Evolutionary conservation across 2,329 filamentous ascomycete species (phyloP).

Genomic region (Clonostachys rhizophaga): DNA sequence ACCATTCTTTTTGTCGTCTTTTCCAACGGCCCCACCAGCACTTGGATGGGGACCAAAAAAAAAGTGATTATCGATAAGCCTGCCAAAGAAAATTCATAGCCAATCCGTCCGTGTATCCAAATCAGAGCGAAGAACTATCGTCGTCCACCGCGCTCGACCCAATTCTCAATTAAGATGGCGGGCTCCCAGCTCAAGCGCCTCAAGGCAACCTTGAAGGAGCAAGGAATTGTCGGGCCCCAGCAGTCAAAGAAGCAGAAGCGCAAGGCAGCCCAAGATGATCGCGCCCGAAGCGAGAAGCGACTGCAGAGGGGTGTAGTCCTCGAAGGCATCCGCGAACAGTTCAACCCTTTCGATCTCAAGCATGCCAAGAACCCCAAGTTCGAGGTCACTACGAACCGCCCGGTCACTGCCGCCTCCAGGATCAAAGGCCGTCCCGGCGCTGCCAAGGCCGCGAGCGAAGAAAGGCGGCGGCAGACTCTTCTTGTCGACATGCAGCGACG

Average conservation of each 20-base stretch:
- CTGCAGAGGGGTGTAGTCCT: conserved; percentile 74
- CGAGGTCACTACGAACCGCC: conserved; percentile 68
- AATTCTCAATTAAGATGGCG: conserved; percentile 57
- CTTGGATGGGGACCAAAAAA: not conserved
- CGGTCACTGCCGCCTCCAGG: conserved; percentile 46
- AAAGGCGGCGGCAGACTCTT: conserved; percentile 78
- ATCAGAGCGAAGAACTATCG: too few relatives aligned
- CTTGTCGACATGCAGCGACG: conserved; percentile 85
- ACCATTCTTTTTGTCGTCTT: not conserved
- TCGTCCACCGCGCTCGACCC: conserved; percentile 2
- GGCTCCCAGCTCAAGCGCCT: conserved; percentile 92
- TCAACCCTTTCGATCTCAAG: conserved; percentile 97
- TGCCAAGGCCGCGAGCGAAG: conserved; percentile 81
- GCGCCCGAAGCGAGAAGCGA: conserved; percentile 65
- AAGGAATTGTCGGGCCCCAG: conserved; percentile 85
- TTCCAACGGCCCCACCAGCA: not conserved
- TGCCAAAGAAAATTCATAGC: conserved; percentile 1
- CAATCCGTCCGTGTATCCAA: too few relatives aligned
- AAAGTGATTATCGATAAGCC: conserved; percentile 1
- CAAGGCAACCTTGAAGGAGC: conserved; percentile 83
- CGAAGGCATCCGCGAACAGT: conserved; percentile 84
- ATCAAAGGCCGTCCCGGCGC: conserved; percentile 74
- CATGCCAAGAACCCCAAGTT: conserved; percentile 77
- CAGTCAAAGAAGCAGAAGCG: conserved; percentile 94
- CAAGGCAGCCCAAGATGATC: conserved; percentile 62